These are phyloP conservation scores for Cyanidioschyzon merolae DNA, from an alignment of 23 red algal genomes.

Conservation along the genomic window DNA sequence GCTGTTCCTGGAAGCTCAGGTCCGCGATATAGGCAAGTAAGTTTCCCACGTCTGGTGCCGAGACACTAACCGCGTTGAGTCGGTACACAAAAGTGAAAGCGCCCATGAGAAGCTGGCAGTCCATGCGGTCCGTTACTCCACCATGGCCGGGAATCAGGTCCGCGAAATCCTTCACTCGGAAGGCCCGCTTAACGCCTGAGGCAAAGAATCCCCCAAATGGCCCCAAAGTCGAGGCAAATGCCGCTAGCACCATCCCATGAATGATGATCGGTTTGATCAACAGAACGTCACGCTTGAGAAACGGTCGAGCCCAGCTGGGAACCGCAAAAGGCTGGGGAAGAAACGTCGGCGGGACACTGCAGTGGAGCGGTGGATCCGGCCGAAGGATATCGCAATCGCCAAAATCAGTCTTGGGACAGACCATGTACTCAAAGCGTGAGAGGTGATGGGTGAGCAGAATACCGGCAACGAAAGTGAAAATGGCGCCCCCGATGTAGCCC, in stretches of 20 bases:
- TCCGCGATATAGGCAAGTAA: conserved; percentile 65
- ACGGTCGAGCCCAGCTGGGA: not conserved
- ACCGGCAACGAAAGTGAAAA: conserved; percentile 69
- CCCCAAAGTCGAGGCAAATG: conserved; percentile 69
- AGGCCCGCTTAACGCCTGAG: conserved; percentile 87
- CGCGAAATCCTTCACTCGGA: conserved; percentile 91
- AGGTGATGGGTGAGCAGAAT: conserved; percentile 49
- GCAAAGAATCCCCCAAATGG: conserved; percentile 98
- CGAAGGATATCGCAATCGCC: conserved; percentile 64
- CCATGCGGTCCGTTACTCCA: conserved; percentile 89
- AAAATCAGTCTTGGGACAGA: conserved; percentile 89
- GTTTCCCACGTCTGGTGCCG: conserved; percentile 88
- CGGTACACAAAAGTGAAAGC: conserved; percentile 93
- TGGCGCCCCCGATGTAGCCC: conserved; percentile 82
- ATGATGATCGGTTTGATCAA: conserved; percentile 29
- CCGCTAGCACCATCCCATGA: conserved; percentile 62
- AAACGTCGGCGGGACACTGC: conserved; percentile 9
- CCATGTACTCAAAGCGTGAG: conserved; percentile 43
- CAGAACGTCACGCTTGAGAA: not conserved
- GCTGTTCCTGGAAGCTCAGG: conserved; percentile 60
- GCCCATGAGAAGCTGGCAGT: conserved; percentile 98
- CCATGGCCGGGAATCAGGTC: conserved; percentile 81
- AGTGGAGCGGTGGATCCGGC: conserved; percentile 19
- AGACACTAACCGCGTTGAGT: conserved; percentile 82
- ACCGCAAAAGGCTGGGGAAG: not conserved